Percentiles rank a stretch among this genome's conserved stretches.
These are phyloP conservation scores for Mortierella antarctica DNA, from an alignment of 192 early-diverging fungal genomes.

Conservation along the genomic window DNA sequence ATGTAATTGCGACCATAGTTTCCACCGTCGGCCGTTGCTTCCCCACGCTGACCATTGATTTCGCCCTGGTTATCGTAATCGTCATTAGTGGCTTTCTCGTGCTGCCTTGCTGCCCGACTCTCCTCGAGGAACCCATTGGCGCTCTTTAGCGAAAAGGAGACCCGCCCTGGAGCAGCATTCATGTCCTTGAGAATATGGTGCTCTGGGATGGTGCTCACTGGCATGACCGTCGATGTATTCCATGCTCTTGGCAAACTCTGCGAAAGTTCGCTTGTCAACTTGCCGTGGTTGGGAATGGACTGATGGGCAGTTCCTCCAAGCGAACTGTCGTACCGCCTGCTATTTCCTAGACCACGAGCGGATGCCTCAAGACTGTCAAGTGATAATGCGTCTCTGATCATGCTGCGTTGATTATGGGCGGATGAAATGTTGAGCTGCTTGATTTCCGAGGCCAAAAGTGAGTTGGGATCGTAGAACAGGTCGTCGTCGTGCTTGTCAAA, in stretches of 20 bases:
- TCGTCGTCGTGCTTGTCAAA: constrained; percentile 59
- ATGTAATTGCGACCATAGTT: constrained; percentile 27
- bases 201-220: constrained; percentile 20
- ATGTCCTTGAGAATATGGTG: constrained; percentile 20
- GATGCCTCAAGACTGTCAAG: constrained; percentile 27
- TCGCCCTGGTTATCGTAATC: constrained; percentile 26
- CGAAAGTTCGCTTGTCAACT: constrained; percentile 38
- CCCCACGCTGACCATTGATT: constrained; percentile 4
- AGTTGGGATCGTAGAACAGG: constrained; percentile 38
- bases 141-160: constrained; percentile 47
- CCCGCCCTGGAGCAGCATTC: constrained; percentile 8
- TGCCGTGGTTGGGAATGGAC: constrained; percentile 20
- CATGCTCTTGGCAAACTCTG: constrained; percentile 51
- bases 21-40: constrained; percentile 5
- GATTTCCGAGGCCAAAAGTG: constrained; percentile 27
- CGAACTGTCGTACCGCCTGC: constrained; percentile 26
- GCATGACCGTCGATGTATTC: constrained; percentile 14
- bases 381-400: constrained; percentile 21
- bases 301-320: constrained; percentile 22
- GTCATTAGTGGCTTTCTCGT: constrained; percentile 11
- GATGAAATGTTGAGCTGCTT: constrained; percentile 30
- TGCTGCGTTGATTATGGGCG: not conserved
- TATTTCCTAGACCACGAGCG: not conserved
- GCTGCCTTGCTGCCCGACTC: constrained; percentile 22
- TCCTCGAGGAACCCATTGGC: constrained; percentile 43